phyloP scores from a whole-genome alignment of 257 asterid genomes.

The Gentiana macrophylla region DNA sequence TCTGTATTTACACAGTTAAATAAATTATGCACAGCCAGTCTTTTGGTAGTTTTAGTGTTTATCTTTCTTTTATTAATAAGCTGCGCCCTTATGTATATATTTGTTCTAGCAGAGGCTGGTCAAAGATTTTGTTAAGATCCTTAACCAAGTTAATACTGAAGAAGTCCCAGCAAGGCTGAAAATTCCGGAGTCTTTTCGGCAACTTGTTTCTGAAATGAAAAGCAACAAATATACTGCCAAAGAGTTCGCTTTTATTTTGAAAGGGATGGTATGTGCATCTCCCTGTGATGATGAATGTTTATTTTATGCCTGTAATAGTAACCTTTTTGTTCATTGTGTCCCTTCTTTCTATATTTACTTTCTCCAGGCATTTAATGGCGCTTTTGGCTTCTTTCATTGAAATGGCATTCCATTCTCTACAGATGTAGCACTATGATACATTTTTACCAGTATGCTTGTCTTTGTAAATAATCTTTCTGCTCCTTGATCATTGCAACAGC shows the following conservation, averaged over 20 bases:
- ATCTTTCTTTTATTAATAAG: constrained; percentile 1
- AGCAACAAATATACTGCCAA: constrained; percentile 64
- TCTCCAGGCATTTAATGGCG: background rate
- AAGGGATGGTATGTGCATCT: constrained; percentile 80
- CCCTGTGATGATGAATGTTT: constrained; percentile 1
- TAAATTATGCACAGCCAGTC: background rate
- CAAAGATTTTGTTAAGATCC: constrained; percentile 79
- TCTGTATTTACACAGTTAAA: constrained; percentile 3
- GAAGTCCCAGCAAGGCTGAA: constrained; percentile 74
- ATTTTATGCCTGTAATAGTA: no score
- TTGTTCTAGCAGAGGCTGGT: constrained; percentile 64
- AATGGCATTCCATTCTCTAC: no score
- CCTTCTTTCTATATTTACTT: background rate
- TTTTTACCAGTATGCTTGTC: no score
- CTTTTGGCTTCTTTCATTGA: no score
- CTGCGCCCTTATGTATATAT: constrained; percentile 4
- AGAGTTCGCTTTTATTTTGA: constrained; percentile 85
- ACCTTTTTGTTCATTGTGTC: background rate
- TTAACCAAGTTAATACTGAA: constrained; percentile 85
- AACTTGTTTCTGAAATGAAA: constrained; percentile 89
- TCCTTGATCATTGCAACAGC: no score
- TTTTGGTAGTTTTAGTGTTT: no score
- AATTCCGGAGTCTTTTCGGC: constrained; percentile 84
- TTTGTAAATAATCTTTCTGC: no score
- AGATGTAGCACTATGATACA: no score